These are phyloP conservation scores for Serpula lacrymans DNA, from an alignment of 768 basidiomycete species.

Conservation along the genomic window DNA sequence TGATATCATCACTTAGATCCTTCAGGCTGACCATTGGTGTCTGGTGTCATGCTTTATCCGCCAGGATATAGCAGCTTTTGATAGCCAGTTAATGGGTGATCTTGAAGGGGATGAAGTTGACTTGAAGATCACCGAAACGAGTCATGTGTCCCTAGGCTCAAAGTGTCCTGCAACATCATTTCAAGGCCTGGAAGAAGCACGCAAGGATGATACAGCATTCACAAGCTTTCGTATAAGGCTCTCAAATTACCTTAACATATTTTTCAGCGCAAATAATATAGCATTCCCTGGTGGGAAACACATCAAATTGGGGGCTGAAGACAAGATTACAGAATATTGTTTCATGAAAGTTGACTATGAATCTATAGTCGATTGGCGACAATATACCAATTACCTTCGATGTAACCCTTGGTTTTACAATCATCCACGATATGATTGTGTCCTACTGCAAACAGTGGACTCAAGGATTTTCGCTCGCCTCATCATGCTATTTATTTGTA, in stretches of 20 bases:
- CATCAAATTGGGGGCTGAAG: too few relatives aligned
- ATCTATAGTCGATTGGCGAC: conserved; percentile 24
- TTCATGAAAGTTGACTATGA: conserved; percentile 25
- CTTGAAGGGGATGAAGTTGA: too few relatives aligned
- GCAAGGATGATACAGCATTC: neutral
- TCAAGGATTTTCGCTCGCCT: conserved; percentile 17
- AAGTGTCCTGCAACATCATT: neutral
- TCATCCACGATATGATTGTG: conserved; percentile 23
- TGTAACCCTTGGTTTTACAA: conserved; percentile 28
- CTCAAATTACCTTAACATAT: conserved; percentile 1
- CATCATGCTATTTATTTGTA: conserved; percentile 15
- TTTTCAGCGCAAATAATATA: neutral
- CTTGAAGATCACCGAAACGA: too few relatives aligned
- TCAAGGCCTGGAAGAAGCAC: neutral
- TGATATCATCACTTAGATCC: conserved; percentile 2
- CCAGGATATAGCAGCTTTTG: neutral
- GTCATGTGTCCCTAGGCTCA: conserved; percentile 6
- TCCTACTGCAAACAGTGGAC: conserved; percentile 18
- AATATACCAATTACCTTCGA: conserved; percentile 22
- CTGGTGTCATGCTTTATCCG: neutral
- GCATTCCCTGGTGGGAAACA: neutral
- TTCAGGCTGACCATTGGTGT: conserved; percentile 2
- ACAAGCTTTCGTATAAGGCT: conserved; percentile 2
- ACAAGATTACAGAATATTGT: conserved; percentile 26
- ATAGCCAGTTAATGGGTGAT: neutral